A percentile compares a stretch with the other conserved stretches of the same genome.
These are phyloP conservation scores for Paramarasmius palmivorus DNA, from an alignment of 1,284 basidiomycete genomes.

Conservation along the genomic window DNA sequence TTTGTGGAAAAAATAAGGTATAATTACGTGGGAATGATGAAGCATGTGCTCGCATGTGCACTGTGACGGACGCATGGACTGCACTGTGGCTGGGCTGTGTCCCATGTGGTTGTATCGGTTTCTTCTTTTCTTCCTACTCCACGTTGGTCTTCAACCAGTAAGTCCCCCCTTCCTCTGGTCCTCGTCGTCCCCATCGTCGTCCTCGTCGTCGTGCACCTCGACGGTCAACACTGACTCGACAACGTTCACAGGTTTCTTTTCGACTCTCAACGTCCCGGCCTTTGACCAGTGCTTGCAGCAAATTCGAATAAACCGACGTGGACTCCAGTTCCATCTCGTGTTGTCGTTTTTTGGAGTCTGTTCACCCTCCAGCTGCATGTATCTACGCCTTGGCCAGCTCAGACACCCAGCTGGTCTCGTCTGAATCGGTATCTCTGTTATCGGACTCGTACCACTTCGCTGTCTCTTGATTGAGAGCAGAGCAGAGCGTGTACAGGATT, in stretches of 20 bases:
- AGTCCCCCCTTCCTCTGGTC: constrained; percentile 23
- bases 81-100: too few relatives aligned
- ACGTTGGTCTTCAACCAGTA: constrained; percentile 10
- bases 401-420: constrained; percentile 60
- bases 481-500: constrained; percentile 16
- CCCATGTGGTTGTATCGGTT: background rate
- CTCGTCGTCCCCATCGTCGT: constrained; percentile 22
- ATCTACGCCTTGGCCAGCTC: constrained; percentile 44
- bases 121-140: constrained; percentile 17
- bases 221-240: constrained; percentile 12
- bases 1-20: background rate
- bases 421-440: constrained; percentile 35
- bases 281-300: background rate
- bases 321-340: background rate
- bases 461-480: constrained; percentile 26
- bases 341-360: constrained; percentile 4
- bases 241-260: constrained; percentile 14
- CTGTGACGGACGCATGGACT: too few relatives aligned
- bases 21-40: background rate
- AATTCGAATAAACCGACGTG: constrained; percentile 8
- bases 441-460: constrained; percentile 17
- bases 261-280: constrained; percentile 14
- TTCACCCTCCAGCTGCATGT: constrained; percentile 43
- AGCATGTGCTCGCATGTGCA: too few relatives aligned
- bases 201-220: constrained; percentile 20